Evolutionary conservation across 2,329 filamentous ascomycete genomes (phyloP), one percentile per base, ranked within the genome.

Genomic region (Coniochaeta sp.): DNA sequence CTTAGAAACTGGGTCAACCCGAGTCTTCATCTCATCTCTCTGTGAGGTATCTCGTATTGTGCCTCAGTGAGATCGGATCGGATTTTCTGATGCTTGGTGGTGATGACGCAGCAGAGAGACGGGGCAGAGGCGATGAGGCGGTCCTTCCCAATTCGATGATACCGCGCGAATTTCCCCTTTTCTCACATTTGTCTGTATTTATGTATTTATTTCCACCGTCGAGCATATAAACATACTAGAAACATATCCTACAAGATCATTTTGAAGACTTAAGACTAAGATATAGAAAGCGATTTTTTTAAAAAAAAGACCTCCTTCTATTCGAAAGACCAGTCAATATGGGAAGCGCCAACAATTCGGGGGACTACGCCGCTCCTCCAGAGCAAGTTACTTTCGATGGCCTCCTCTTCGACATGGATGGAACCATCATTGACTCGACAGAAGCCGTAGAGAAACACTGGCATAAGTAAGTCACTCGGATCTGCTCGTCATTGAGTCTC

Each of bases 361-460:
- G 62, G 57, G 68, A 71, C 57, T 81, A 75, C 64, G 73, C 70
- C 47, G 74, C 77, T 33, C 76, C 79, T 22, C 73, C 81, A 9
- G 73, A 78, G 62, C 72, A 73, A 58, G 74, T 78, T 54, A 71
- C 77, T 54, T 84, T 86, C 66, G 75, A 81, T 55, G 83, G 81
- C 17, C 80, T 85, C 63, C 78, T 90, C 6, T 88, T 90, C 68
- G 89, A 91, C 71, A 90, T 91, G 87, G 89, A 92, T 71, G 90
- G 89, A 43, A 93, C 90, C 19, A 89, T 93, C 64, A 91, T 93
- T 68, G 90, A 93, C 72, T 91, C 88, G 17, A 93, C 90, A 1
- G 78, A 81, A 22, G 90, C 90, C 9, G 87, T 95, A 44, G 81
- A 86, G 58, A 91, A 91, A 74, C 87, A 92, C 71, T 95, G 90